These are phyloP conservation scores for Neurospora sp. DNA, from an alignment of 2,329 filamentous ascomycete genomes.

Conservation along the genomic window DNA sequence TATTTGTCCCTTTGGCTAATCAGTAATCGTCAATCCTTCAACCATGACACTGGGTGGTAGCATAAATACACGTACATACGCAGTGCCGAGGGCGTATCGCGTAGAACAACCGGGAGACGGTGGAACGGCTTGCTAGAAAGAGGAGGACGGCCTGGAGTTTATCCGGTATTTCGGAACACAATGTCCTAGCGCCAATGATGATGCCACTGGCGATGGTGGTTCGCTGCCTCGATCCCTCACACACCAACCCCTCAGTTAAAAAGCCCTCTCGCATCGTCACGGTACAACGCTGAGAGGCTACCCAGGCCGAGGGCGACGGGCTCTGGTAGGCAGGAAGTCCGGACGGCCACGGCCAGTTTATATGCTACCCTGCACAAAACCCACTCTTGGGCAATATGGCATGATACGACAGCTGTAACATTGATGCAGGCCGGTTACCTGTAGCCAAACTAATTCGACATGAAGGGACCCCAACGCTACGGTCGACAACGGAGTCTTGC, in stretches of 20 bases:
- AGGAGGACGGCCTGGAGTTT: slow-evolving; percentile 6
- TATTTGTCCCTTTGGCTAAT: background rate
- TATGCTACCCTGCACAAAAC: background rate
- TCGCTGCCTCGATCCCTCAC: background rate
- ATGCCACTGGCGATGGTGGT: slow-evolving; percentile 1
- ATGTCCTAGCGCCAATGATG: slow-evolving; percentile 7
- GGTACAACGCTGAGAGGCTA: background rate
- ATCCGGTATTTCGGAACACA: slow-evolving; percentile 12
- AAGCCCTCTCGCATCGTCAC: background rate
- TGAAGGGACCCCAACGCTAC: background rate
- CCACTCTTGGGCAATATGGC: background rate
- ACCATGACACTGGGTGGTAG: background rate
- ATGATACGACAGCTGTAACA: slow-evolving; percentile 8
- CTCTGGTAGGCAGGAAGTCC: background rate
- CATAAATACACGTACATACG: background rate
- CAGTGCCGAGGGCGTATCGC: background rate
- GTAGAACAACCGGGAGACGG: background rate
- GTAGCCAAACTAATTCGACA: background rate
- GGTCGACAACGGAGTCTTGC: background rate
- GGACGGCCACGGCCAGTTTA: background rate
- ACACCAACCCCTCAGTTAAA: background rate
- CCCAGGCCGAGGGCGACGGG: background rate
- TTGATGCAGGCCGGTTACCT: slow-evolving; percentile 2
- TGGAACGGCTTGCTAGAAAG: background rate
- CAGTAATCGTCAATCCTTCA: background rate